These are phyloP conservation scores for Vitis riparia DNA, from an alignment of 164 flowering plant species.

Conservation along the genomic window DNA sequence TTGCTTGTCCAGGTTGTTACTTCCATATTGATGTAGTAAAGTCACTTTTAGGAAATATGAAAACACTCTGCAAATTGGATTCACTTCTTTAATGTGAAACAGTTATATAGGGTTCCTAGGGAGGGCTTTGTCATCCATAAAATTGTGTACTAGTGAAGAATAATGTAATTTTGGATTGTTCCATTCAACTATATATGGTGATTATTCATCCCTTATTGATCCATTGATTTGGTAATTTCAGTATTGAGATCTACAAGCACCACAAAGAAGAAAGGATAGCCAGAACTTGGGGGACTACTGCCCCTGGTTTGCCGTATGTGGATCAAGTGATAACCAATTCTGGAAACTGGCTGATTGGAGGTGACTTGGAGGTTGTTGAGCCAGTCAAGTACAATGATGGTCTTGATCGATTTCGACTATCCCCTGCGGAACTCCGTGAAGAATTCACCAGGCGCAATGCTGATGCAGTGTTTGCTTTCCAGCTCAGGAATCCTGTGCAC, in stretches of 20 bases:
- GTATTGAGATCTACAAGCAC: conserved; percentile 93
- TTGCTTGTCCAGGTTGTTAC: too few species aligned
- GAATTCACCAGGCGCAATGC: conserved; percentile 75
- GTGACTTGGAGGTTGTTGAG: conserved; percentile 83
- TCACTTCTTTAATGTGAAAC: background rate
- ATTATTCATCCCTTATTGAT: background rate
- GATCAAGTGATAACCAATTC: conserved; percentile 62
- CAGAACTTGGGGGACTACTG: conserved; percentile 91
- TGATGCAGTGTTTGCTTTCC: conserved; percentile 97
- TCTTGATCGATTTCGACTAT: conserved; percentile 79
- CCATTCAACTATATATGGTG: background rate
- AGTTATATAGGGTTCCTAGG: background rate
- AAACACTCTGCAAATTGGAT: background rate
- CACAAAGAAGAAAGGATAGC: conserved; percentile 86
- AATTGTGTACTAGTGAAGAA: background rate
- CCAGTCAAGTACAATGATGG: conserved; percentile 83
- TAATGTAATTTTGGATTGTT: background rate
- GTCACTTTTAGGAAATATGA: too few species aligned
- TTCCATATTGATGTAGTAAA: too few species aligned
- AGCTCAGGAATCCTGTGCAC: conserved; percentile 92
- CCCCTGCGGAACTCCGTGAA: conserved; percentile 76
- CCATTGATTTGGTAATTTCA: conserved; percentile 23
- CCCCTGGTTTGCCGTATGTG: conserved; percentile 81
- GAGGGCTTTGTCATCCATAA: background rate
- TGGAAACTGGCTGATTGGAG: conserved; percentile 90